Evolutionary conservation across 2,329 filamentous ascomycete genomes (phyloP), one percentile per base, ranked within the genome.

Genomic region (Ustulina deusta): DNA sequence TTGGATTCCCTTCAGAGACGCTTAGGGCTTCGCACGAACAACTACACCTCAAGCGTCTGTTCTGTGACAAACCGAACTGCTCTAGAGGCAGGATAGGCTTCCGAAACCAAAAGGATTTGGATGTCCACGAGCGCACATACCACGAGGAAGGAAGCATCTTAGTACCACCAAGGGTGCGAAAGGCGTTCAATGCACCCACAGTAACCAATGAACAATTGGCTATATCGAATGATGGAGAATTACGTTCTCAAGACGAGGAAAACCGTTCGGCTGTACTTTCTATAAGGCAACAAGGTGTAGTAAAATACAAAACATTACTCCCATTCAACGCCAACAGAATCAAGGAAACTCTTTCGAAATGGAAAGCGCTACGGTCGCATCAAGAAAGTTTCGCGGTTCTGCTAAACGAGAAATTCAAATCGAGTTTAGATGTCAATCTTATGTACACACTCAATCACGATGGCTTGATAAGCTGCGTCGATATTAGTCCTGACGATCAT

Each of bases 21-120:
- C 15, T 22, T 7, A 40, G 62, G 38, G 55, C 25, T 34, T 64
- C 55, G n/a, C 62, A 64, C 32, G 62, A 64, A 52, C 54, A 46
- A 54, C 15, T 59, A 27, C 62, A 64, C n/a, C 20, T 64, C 17
- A 64, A 29, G 40, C 62, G 62, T 27, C 62, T 64, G 36, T 64
- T 64, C 38, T 64, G 55, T 25, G 25, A 59, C 55, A 64, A 52
- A 13, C 54, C 54, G 36, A 54, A 52, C 13, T 64, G 62, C 13
- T 36, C 54, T 25, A 59, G 62, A 46, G 46, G 62, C 17, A 51
- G 62, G 54, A 59, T 64, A 25, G 62, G 62, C 34, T 64, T 64
- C 54, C 32, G 46, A 29, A 10, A 59, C 22, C 62, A 52, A 29
- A 59, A 17, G 15, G 62, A 64, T 9, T 59, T 64, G 15, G 22